Evolutionary conservation across 768 basidiomycete species (phyloP), one percentile per base, ranked within the genome.

Genomic region (Pleurotus cornucopiae): DNA sequence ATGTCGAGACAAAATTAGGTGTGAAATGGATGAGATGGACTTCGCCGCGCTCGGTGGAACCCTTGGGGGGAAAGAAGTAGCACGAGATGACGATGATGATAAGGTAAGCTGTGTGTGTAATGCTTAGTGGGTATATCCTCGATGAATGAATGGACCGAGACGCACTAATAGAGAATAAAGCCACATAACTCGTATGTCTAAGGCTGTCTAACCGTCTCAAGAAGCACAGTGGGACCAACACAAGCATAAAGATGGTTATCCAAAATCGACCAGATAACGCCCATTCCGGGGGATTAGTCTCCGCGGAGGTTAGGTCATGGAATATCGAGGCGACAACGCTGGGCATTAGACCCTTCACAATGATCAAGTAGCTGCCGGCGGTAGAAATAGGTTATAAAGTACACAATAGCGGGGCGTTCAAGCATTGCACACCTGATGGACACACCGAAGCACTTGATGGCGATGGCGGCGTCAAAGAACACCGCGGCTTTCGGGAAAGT

Each of bases 371-470:
- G 66, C 90, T 92, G 38, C 38, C 51, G 51, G 51, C 26, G 39
- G 26, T 37, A 30, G n/a, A 23, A 6, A 38, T 47, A 16, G 34
- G 46, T 13, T 57, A 34, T 44, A n/a, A 55, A 40, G 53, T 47
- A 44, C 53, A 55, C 37, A 44, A 30, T 21, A 39, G 23, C 49
- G 18, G 38, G 69, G 12, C 11, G 13, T 54, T 53, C 23, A 25
- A 5, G 23, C 23, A 25, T 25, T 25, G 23, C 80, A 46, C 71
- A 93, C 82, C 92, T 94, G 63, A 95, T 86, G 34, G 91, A 93
- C 2, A 98, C 96, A 16, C 96, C 96, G 66, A 97, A 97, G 69
- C 96, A 98, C 68, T 98, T 98, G 67, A 86, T 88, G 7, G 94
- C 94, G 62, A 98, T 94, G 11, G 95, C 96, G 3, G 85, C 86